Evolutionary conservation across 2,329 filamentous ascomycete genomes (phyloP).

Genomic region (Fusarium drepaniforme): DNA sequence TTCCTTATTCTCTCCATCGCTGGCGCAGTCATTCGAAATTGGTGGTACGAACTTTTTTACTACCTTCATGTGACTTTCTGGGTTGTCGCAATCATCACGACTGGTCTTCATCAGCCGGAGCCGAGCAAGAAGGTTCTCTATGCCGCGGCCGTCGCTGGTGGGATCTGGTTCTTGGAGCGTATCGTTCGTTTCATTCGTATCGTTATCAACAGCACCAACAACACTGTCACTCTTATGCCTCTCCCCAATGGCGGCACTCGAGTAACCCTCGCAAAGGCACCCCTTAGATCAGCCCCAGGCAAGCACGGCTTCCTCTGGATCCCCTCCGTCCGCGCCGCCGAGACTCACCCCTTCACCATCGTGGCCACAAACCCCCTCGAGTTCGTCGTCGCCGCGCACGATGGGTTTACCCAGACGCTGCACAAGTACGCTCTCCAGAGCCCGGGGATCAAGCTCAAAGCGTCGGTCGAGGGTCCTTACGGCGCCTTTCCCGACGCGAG

Average conservation of each 20-base stretch:
- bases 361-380: slow-evolving; percentile 64
- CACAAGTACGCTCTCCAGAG: slow-evolving; percentile 63
- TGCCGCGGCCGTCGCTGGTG: slow-evolving; percentile 56
- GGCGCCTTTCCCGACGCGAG: slow-evolving; percentile 66
- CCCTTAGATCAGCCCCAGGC: slow-evolving; percentile 61
- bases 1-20: slow-evolving; percentile 60
- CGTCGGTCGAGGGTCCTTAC: slow-evolving; percentile 71
- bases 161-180: slow-evolving; percentile 65
- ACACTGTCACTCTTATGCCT: slow-evolving; percentile 64
- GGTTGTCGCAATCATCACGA: slow-evolving; percentile 59
- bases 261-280: slow-evolving; percentile 64
- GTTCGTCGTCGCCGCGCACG: slow-evolving; percentile 69
- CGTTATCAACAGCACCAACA: slow-evolving; percentile 60
- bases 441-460: slow-evolving; percentile 60
- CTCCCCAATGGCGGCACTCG: slow-evolving; percentile 67
- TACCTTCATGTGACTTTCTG: slow-evolving; percentile 64
- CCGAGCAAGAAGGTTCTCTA: slow-evolving; percentile 56
- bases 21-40: slow-evolving; percentile 56
- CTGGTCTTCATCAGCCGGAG: slow-evolving; percentile 65
- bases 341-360: slow-evolving; percentile 76
- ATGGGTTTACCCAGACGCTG: slow-evolving; percentile 70
- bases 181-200: slow-evolving; percentile 60
- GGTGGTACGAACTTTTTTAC: slow-evolving; percentile 69
- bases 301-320: slow-evolving; percentile 76
- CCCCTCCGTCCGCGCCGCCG: slow-evolving; percentile 65